Conservation (phyloP, 2,329 filamentous ascomycete genomes). For the Fusarium metavorans region DNA sequence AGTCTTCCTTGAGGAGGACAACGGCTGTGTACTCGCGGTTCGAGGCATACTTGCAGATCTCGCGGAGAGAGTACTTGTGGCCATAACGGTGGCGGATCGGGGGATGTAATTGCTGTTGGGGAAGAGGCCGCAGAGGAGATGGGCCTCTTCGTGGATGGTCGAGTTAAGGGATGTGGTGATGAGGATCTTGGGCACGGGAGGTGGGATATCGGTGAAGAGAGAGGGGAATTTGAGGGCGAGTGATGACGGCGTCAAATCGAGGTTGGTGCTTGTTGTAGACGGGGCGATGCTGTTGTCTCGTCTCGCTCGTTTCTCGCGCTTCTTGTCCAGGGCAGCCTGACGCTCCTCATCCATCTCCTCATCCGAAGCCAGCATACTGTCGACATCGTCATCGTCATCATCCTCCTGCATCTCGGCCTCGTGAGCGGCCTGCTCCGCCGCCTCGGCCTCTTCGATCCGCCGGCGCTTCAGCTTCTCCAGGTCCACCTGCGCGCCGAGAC, state of each 20-base stretch:
- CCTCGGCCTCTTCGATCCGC: constrained; percentile 66
- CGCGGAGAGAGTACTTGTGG: constrained; percentile 91
- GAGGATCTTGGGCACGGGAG: constrained; percentile 82
- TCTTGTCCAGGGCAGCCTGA: constrained; percentile 56
- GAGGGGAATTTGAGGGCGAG: constrained; percentile 72
- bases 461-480: constrained; percentile 70
- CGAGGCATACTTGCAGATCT: constrained; percentile 87
- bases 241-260: constrained; percentile 72
- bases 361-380: constrained; percentile 84
- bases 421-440: constrained; percentile 61
- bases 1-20: constrained; percentile 88
- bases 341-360: constrained; percentile 65
- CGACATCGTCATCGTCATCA: constrained; percentile 69
- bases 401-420: constrained; percentile 53
- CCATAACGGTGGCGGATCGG: constrained; percentile 85
- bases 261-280: constrained; percentile 72
- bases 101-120: constrained; percentile 90
- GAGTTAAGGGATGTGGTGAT: constrained; percentile 93
- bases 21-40: constrained; percentile 88
- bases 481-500: constrained; percentile 67
- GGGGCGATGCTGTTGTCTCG: constrained; percentile 65
- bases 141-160: constrained; percentile 85
- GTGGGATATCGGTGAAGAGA: constrained; percentile 70
- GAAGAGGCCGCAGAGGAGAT: constrained; percentile 83
- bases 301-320: constrained; percentile 58